Evolutionary conservation across 208 protist genomes (phyloP), one percentile per base, ranked within the genome.

Genomic region (Wallacemonas sp.): DNA sequence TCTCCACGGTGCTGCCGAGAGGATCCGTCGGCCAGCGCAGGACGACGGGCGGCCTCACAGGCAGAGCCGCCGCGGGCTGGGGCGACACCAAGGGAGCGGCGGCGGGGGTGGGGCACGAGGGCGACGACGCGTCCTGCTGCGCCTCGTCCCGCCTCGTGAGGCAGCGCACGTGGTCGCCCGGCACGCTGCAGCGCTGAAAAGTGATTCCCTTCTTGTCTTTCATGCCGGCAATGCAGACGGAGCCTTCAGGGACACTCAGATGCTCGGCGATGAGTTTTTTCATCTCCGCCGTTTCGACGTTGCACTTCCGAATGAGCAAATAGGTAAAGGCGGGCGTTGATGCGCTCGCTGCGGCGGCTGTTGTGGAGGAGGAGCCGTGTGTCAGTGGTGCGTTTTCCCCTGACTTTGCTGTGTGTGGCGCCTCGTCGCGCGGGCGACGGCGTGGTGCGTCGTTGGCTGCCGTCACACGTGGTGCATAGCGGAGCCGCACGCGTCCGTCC

Each of bases 121-220:
- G 37, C 37, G 17, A n/a, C 37, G 17, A 12, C 37, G 17, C 17
- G 13, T 17, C 12, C 13, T 42, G 37, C 37, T 42, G 37, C 13
- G 37, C 37, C 17, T n/a, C 37, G 13, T 42, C 12, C 13, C 37
- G 37, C 37, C 34, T 37, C 3, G 39, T 32, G 26, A 62, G 37
- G 6, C 55, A 6, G 3, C 10, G 15, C 10, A 62, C 13, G 57
- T 29, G 9, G 10, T 71, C 45, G 26, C 44, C 4, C 8, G 78
- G 86, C 22, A 89, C 75, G 21, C 91, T 93, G 53, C 86, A 72
- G 22, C 78, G 76, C 71, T 98, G 96, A 41, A 75, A 79, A 9
- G 96, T 97, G 58, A 97, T 59, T 17, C 76, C 94, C 41, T 77
- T 73, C 66, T 94, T 93, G 66, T 98, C 96, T 65, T 98, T 98